These are phyloP conservation scores for Hyaloperonospora arabidopsidis DNA, from an alignment of 352 stramenopile genomes.

Conservation along the genomic window DNA sequence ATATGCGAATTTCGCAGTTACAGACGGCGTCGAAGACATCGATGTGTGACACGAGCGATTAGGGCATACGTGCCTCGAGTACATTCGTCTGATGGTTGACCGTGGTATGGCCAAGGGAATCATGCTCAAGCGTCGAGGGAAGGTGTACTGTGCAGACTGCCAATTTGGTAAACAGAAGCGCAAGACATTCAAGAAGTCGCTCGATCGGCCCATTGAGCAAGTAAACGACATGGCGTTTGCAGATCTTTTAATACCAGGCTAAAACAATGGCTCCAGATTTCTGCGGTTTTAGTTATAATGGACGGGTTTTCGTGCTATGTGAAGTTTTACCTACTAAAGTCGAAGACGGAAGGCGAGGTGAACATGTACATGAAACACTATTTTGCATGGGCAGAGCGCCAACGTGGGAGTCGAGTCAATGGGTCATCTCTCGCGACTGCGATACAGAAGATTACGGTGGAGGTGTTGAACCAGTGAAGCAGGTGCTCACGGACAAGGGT, in stretches of 20 bases:
- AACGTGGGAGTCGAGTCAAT: constrained; percentile 5
- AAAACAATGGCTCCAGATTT: constrained; percentile 7
- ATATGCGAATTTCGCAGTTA: too few relatives aligned
- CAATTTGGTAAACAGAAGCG: constrained; percentile 15
- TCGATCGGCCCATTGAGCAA: constrained; percentile 4
- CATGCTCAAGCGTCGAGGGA: constrained; percentile 7
- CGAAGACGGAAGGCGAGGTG: constrained; percentile 1
- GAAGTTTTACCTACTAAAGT: constrained; percentile 8
- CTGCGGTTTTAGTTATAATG: constrained; percentile 5
- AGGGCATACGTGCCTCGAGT: constrained; percentile 8
- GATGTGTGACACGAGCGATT: constrained; percentile 6
- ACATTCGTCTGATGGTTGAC: constrained; percentile 13
- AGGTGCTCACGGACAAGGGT: constrained; percentile 1
- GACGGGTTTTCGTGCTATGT: constrained; percentile 10
- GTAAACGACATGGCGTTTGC: constrained; percentile 13
- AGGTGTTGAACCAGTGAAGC: neutral
- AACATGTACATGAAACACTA: constrained; percentile 6
- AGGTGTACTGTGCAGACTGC: constrained; percentile 12
- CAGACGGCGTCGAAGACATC: neutral
- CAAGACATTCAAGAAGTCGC: constrained; percentile 8
- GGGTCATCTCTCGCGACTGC: neutral
- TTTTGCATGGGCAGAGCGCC: constrained; percentile 7
- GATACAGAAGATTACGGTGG: neutral
- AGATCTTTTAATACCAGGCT: constrained; percentile 7
- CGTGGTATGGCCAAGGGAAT: constrained; percentile 10